A percentile compares a stretch with the other conserved stretches of the same genome.
phyloP scores from a whole-genome alignment of 768 basidiomycete species.

The Tubosaeta sp. region DNA sequence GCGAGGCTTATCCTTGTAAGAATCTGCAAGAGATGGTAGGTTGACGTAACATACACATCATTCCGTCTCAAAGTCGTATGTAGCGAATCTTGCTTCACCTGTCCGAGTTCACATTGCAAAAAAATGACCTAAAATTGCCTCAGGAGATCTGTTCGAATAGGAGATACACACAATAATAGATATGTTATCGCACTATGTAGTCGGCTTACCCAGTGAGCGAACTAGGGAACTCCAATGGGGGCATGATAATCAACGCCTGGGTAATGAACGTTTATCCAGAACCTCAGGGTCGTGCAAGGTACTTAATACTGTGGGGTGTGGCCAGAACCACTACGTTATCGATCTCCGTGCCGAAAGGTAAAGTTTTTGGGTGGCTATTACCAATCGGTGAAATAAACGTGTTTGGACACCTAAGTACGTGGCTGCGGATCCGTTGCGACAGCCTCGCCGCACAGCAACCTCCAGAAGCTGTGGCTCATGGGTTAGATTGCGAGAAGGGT shows the following conservation, averaged over 20 bases:
- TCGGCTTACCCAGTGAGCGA: neutral
- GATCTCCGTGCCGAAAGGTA: constrained; percentile 7
- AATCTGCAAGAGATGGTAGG: constrained; percentile 14
- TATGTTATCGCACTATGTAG: neutral
- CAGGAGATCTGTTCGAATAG: neutral
- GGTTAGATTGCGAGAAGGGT: constrained; percentile 5
- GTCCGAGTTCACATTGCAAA: neutral
- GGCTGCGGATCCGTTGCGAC: neutral
- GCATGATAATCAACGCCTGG: too few relatives aligned
- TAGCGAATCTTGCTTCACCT: neutral
- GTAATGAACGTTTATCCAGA: neutral
- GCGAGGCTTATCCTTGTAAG: constrained; percentile 4
- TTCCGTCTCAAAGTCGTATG: neutral
- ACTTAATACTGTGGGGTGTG: neutral
- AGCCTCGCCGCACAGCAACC: neutral
- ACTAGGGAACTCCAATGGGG: neutral
- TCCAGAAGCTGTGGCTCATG: constrained; percentile 8
- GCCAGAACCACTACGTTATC: constrained; percentile 3
- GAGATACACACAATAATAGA: constrained; percentile 2
- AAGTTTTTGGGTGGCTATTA: constrained; percentile 7
- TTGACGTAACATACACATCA: constrained; percentile 18
- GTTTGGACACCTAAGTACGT: neutral
- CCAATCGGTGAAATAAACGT: constrained; percentile 10
- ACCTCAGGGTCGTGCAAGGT: constrained; percentile 9
- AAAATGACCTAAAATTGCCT: neutral